These are phyloP conservation scores for Crucihimalaya himalaica DNA, from an alignment of 345 rosid species.

Conservation along the genomic window DNA sequence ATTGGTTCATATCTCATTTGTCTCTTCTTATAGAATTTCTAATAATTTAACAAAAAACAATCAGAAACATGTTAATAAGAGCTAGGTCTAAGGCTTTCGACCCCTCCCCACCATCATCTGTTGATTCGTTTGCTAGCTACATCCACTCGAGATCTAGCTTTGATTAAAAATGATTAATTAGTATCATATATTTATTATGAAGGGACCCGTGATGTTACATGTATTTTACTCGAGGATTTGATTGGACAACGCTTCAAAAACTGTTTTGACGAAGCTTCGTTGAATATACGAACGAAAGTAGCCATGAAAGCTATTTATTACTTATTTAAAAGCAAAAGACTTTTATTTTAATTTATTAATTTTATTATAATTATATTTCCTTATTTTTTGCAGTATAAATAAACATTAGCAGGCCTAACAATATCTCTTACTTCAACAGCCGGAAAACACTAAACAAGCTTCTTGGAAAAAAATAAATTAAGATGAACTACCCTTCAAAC, in stretches of 20 bases:
- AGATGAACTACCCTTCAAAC: constrained; percentile 41
- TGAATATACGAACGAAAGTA: constrained; percentile 33
- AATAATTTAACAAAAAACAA: too few species aligned
- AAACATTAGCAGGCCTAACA: constrained; percentile 16
- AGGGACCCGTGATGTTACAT: constrained; percentile 25
- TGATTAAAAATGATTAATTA: constrained; percentile 4
- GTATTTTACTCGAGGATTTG: not conserved
- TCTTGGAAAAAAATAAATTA: not conserved
- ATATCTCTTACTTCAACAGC: constrained; percentile 25
- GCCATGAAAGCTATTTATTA: not conserved
- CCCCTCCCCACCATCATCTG: too few species aligned
- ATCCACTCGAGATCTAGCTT: constrained; percentile 22
- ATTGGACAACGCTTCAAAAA: constrained; percentile 6
- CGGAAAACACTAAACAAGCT: not conserved
- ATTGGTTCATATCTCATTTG: not conserved
- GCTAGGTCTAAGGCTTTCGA: not conserved
- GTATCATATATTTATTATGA: constrained; percentile 10
- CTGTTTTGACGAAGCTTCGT: constrained; percentile 21
- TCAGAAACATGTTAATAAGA: not conserved
- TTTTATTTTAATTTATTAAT: not conserved
- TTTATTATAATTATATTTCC: not conserved
- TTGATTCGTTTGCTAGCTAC: too few species aligned
- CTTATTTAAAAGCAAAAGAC: constrained; percentile 22
- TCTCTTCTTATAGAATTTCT: not conserved
- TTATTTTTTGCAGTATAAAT: constrained; percentile 22